Conservation (phyloP, 1,139 yeast species). For the Kurtzmaniella natalensis region DNA sequence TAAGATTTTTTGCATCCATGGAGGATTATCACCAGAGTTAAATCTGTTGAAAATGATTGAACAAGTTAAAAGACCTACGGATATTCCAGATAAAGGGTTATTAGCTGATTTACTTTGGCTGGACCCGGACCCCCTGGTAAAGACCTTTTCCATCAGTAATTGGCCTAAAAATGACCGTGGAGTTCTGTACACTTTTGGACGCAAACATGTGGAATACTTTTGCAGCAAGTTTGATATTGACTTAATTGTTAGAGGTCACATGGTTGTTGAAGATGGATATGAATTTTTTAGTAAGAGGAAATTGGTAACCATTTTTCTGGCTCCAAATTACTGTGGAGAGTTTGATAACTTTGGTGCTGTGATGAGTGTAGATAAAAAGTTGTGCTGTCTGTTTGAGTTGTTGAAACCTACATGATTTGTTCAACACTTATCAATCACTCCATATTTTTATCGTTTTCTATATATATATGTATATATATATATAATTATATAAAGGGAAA, state of each 20-base stretch:
- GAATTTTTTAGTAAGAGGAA: slow-evolving; percentile 77
- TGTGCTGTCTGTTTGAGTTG: slow-evolving; percentile 80
- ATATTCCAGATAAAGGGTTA: slow-evolving; percentile 79
- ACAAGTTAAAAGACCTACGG: slow-evolving; percentile 75
- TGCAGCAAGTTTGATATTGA: slow-evolving; percentile 71
- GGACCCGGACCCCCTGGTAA: slow-evolving; percentile 68
- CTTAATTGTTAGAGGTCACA: slow-evolving; percentile 79
- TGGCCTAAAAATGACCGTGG: slow-evolving; percentile 90
- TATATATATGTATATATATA: too few relatives aligned
- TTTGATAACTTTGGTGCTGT: slow-evolving; percentile 90
- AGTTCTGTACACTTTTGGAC: slow-evolving; percentile 78
- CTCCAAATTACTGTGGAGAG: slow-evolving; percentile 91
- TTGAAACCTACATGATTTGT: slow-evolving; percentile 64
- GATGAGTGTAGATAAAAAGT: slow-evolving; percentile 72
- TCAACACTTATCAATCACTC: too few relatives aligned
- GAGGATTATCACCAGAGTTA: slow-evolving; percentile 80
- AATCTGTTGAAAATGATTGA: slow-evolving; percentile 63
- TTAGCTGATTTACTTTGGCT: slow-evolving; percentile 85
- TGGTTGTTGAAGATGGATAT: slow-evolving; percentile 93
- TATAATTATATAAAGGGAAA: too few relatives aligned
- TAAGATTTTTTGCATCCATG: slow-evolving; percentile 84
- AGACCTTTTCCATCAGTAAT: slow-evolving; percentile 36
- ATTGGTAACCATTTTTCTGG: slow-evolving; percentile 79
- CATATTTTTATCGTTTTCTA: too few relatives aligned
- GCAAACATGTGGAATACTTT: slow-evolving; percentile 67